phyloP scores from a whole-genome alignment of 2,329 filamentous ascomycete genomes.

The Berkeleyomyces rouxiae region DNA sequence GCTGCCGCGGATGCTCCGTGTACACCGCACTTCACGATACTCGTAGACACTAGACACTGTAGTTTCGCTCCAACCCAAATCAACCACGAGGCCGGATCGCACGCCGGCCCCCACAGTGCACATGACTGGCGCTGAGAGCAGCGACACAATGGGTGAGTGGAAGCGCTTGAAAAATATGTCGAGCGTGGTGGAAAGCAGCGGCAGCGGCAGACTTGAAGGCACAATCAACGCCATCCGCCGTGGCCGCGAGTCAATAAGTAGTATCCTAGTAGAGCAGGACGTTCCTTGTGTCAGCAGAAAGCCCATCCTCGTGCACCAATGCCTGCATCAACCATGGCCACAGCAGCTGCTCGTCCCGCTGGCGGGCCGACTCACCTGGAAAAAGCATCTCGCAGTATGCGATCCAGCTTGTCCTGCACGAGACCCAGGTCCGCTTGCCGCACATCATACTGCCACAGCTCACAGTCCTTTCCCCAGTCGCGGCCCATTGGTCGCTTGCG shows the following conservation, averaged over 20 bases:
- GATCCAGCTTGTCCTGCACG: slow-evolving; percentile 73
- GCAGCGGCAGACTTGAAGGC: slow-evolving; percentile 60
- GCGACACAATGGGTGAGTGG: slow-evolving; percentile 61
- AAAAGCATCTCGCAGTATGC: slow-evolving; percentile 64
- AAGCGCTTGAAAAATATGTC: slow-evolving; percentile 68
- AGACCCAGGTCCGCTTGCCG: slow-evolving; percentile 58
- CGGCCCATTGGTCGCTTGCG: slow-evolving; percentile 29
- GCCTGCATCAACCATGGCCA: neutral
- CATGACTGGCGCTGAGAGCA: slow-evolving; percentile 64
- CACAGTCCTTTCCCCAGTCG: slow-evolving; percentile 45
- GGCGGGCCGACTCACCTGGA: slow-evolving; percentile 41
- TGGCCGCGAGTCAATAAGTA: slow-evolving; percentile 58
- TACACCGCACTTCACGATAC: slow-evolving; percentile 61
- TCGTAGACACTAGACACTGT: slow-evolving; percentile 77
- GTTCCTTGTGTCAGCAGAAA: neutral
- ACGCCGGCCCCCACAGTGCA: slow-evolving; percentile 63
- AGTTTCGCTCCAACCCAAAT: slow-evolving; percentile 87
- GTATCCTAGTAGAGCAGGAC: slow-evolving; percentile 27
- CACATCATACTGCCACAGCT: slow-evolving; percentile 69
- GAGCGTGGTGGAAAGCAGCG: slow-evolving; percentile 57
- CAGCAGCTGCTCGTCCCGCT: slow-evolving; percentile 23
- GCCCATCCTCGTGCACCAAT: neutral
- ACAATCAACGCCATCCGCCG: slow-evolving; percentile 59
- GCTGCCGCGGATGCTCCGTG: slow-evolving; percentile 56
- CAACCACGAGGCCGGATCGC: slow-evolving; percentile 70